Base-by-base conservation (phyloP, 306 rosid genomes). In the Citrullus colocynthis region DNA sequence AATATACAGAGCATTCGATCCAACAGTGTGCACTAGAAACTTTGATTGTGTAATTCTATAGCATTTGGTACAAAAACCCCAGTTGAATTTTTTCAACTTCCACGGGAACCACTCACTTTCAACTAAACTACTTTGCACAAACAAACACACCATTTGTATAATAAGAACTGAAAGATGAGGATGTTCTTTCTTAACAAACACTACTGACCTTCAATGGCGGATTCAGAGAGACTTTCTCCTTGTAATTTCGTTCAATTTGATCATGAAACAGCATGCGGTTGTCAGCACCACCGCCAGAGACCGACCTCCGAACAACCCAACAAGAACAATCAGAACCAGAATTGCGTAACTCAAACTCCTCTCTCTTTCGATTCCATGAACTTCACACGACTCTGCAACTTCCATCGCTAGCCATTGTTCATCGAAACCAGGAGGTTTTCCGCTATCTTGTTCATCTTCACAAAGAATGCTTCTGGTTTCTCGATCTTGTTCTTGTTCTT, bases 261-360 rank as follows among this genome's bases (percentile, higher is more conserved):
- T 51, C 82, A 81, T 60, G 20, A 89, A 82, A 69, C 92, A 85
- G 87, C 96, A 88, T 71, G 82, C 39, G 32, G 89, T 62, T 16
- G 85, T 81, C 5, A 93, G 84, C 17, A 81, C 3, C 73, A 91
- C 49, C 52, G 98, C 96, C 8, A 63, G 36, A 61, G 88, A 65
- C 8, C 91, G 86, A 44, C 98, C 97, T 28, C 85, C 80, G 17
- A 82, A 57, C 59, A 93, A 89, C 20, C 97, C 98, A 20, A 75
- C 55, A 51, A 93, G 97, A 65, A 75, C 85, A n/a, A 91, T 67
- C 10, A 90, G 16, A 56, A 90, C 17, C 62, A 89, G 74, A 83
- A 85, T 42, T 32, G 62, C 21, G 59, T 20, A 81, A 83, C 28
- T 89, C 84, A 32, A 83, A 86, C 80, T 24, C 7, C 83, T 49